Evolutionary conservation across 345 rosid species (phyloP), one percentile per base, ranked within the genome.

Genomic region (Noccaea caerulescens): DNA sequence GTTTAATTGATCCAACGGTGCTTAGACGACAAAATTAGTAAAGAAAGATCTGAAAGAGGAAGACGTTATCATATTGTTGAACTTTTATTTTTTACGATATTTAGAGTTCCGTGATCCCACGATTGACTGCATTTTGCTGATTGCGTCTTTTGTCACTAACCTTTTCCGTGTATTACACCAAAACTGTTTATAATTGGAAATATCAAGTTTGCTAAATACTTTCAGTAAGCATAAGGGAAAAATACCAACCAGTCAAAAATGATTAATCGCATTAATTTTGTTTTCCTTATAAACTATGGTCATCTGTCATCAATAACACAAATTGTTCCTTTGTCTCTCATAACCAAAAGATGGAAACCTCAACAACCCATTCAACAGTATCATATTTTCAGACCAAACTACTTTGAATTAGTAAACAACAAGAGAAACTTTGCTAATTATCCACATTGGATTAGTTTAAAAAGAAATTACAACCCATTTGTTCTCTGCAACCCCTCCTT

Each of bases 161-260:
- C 4, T 5, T 36, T 36, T 46, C 8, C 25, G 52, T 16, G 18
- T 46, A 46, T 46, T 46, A 45, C 14, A 36, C 0, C 8, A 7
- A 36, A 36, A 7, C 39, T 7, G 8, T 36, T 36, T 7, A 27
- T 36, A 37, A 37, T 2, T 37, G 3, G 4, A 9, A 37, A 8
- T 37, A 8, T 37, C 2, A 37, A 27, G 1, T 27, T 27, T 3
- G 10, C 2, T 1, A 37, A 37, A 20, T 8, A 8, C 39, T 37
- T 20, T 20, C 11, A 8, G 10, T 8, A 37, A 37, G 8, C 10
- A 45, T 6, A 44, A 2, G 14, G 13, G 41, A 33, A 13, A 37
- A 36, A 34, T 1, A 72, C 64, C 70, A 63, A 63, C 70, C 69
- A 54, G 56, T 63, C 70, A 36, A 20, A 61, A 59, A n/a, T 33